phyloP scores from a whole-genome alignment of 305 asterid species.

The Solanum aculeatissimum region DNA sequence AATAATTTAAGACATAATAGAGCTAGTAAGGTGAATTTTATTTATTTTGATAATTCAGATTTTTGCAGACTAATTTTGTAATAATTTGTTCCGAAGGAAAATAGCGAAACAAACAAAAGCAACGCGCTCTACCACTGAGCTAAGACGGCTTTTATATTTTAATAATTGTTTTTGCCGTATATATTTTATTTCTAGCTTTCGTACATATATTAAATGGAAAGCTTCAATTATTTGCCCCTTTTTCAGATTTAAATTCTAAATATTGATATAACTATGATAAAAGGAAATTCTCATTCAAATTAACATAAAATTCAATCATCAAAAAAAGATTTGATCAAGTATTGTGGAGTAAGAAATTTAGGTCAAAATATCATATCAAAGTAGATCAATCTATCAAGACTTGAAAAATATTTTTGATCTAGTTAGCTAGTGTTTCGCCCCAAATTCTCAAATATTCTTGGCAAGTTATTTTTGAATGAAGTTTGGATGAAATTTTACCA shows the following conservation, averaged over 20 bases:
- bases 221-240: not conserved
- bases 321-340: not conserved
- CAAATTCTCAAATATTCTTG: no score
- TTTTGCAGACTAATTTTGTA: not conserved
- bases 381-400: not conserved
- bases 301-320: not conserved
- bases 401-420: not conserved
- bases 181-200: not conserved
- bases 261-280: not conserved
- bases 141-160: not conserved
- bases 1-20: not conserved
- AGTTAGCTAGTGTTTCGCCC: no score
- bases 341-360: not conserved
- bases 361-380: not conserved
- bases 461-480: no score
- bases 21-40: not conserved
- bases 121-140: conserved; percentile 57
- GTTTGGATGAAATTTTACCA: no score
- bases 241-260: not conserved
- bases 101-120: conserved; percentile 39
- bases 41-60: no score
- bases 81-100: not conserved
- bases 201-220: no score
- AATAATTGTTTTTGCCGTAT: accelerated
- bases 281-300: not conserved